Percentiles rank a stretch among this genome's conserved stretches.
These are phyloP conservation scores for Alternaria longipes DNA, from an alignment of 2,329 filamentous ascomycete species.

Conservation along the genomic window DNA sequence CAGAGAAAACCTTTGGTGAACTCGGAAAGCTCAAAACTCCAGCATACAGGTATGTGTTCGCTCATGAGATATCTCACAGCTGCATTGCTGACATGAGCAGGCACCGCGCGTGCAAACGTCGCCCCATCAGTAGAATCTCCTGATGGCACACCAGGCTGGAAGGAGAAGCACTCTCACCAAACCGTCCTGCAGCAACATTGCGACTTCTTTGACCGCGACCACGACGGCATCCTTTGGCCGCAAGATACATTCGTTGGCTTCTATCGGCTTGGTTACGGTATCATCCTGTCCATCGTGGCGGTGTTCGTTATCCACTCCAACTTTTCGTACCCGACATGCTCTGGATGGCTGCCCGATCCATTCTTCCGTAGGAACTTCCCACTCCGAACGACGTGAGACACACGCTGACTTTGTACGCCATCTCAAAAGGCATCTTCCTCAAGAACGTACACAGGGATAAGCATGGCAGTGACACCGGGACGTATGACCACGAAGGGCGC, in stretches of 20 bases:
- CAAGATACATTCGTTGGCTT: slow-evolving; percentile 61
- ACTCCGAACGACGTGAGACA: not conserved
- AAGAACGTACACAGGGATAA: slow-evolving; percentile 55
- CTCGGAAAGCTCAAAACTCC: not conserved
- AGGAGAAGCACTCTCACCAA: slow-evolving; percentile 5
- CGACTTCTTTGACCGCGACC: slow-evolving; percentile 63
- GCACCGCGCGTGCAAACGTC: slow-evolving; percentile 3
- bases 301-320: slow-evolving; percentile 59
- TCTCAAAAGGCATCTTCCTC: slow-evolving; percentile 40
- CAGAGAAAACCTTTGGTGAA: slow-evolving; percentile 9
- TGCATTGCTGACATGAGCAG: not conserved
- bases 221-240: slow-evolving; percentile 63
- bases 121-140: slow-evolving; percentile 2
- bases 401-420: not conserved
- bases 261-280: slow-evolving; percentile 56
- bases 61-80: not conserved
- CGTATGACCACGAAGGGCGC: slow-evolving; percentile 57
- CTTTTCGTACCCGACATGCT: slow-evolving; percentile 61
- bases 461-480: slow-evolving; percentile 55
- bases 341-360: slow-evolving; percentile 56
- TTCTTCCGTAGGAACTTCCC: slow-evolving; percentile 43
- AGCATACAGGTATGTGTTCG: slow-evolving; percentile 2
- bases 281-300: slow-evolving; percentile 56
- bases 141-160: slow-evolving; percentile 3
- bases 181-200: slow-evolving; percentile 58